Evolutionary conservation across 352 stramenopile genomes (phyloP), one percentile per base, ranked within the genome.

Genomic region (Nothophytophthora sp.): DNA sequence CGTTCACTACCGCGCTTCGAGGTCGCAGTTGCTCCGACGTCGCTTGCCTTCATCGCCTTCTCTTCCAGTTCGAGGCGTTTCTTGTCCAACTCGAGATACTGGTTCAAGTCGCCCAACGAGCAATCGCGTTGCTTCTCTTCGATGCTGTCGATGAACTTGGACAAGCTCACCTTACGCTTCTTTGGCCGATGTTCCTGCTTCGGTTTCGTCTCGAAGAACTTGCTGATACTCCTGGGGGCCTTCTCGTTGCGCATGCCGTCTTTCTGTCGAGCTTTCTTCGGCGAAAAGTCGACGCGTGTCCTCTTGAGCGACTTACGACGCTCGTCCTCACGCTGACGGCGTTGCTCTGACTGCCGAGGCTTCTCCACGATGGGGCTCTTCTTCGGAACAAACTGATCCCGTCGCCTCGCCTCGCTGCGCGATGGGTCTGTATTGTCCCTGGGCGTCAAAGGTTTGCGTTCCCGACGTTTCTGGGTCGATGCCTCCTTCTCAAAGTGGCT

Each of bases 11-110:
- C 18, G 15, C n/a, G 24, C 18, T 46, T 18, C 19, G 1, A 13
- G 7, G 43, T 3, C 23, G 22, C 28, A 35, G 15, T 27, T 12
- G n/a, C 24, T 9, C 24, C 20, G 20, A 8, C 12, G 28, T 20
- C 10, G 42, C 19, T 44, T 35, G 27, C 20, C 24, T 12, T 51
- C 43, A 57, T 48, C 12, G 36, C 39, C 44, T 32, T 29, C 18
- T 66, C 44, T 7, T 50, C 22, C 5, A 43, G 33, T 34, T 43
- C 24, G 5, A 56, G 41, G 36, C 75, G 35, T 28, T 66, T 52
- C 12, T 52, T 42, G 5, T 78, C 63, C 19, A 79, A 34, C 11
- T 36, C 47, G n/a, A 70, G n/a, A 10, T 75, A 76, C 25, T 67
- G 45, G 41, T 81, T 28, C 5, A 80, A 28, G 5, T 46, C 54